Evolutionary conservation across 352 stramenopile genomes (phyloP).

Genomic region (Phytophthora quininea): DNA sequence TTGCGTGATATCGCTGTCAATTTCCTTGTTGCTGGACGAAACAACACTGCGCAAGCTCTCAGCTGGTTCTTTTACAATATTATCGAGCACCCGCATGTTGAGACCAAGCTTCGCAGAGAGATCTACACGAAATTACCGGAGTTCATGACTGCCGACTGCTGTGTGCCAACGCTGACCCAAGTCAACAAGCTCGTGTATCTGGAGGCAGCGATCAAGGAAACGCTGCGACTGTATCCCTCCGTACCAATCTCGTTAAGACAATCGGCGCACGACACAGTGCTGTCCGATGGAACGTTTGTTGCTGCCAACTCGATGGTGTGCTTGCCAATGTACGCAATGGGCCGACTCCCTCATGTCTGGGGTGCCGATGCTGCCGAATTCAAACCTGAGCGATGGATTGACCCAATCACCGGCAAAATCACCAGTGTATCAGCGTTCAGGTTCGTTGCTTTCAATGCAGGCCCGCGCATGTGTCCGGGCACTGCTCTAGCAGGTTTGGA

Average conservation of each 20-base stretch:
- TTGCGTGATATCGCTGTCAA: conserved; percentile 83
- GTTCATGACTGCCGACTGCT: conserved; percentile 15
- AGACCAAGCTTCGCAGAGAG: conserved; percentile 51
- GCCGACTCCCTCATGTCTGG: conserved; percentile 52
- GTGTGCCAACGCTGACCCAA: conserved; percentile 20
- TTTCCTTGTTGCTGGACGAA: conserved; percentile 79
- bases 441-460: conserved; percentile 58
- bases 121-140: conserved; percentile 41
- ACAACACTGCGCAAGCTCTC: conserved; percentile 79
- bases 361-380: conserved; percentile 52
- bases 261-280: conserved; percentile 45
- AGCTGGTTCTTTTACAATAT: conserved; percentile 78
- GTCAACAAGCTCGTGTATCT: conserved; percentile 53
- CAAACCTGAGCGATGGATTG: conserved; percentile 58
- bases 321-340: conserved; percentile 56
- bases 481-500: conserved; percentile 39
- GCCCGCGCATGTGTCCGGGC: conserved; percentile 54
- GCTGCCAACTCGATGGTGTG: conserved; percentile 31
- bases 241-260: conserved; percentile 56
- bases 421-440: conserved; percentile 41
- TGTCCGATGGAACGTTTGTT: conserved; percentile 61
- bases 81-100: conserved; percentile 53
- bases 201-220: conserved; percentile 59
- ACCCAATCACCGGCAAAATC: conserved; percentile 33
- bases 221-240: conserved; percentile 60